Conservation (phyloP, 148 eudicot species). For the Pouteria glomerata region DNA sequence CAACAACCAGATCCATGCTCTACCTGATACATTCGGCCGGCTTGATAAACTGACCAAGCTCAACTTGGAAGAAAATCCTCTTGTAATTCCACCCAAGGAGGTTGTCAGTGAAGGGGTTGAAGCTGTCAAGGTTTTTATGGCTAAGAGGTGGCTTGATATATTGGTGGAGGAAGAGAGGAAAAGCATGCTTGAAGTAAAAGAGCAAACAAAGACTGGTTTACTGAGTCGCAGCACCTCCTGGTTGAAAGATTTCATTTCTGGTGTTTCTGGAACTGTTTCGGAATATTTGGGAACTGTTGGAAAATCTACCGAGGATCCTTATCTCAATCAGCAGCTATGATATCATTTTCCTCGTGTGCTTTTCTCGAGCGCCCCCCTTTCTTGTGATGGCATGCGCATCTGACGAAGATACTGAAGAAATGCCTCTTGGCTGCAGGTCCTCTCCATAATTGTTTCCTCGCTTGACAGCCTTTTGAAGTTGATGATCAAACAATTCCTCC, state of each 20-base stretch:
- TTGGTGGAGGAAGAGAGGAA: conserved; percentile 20
- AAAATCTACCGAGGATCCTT: conserved; percentile 35
- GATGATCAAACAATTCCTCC: neutral
- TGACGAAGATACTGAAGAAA: neutral
- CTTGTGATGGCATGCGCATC: neutral
- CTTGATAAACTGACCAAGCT: conserved; percentile 25
- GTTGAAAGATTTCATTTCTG: conserved; percentile 23
- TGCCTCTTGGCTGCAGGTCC: too few relatives aligned
- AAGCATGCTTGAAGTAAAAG: conserved; percentile 16
- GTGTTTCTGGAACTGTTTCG: conserved; percentile 34
- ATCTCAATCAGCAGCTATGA: conserved; percentile 55
- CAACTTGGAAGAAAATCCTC: conserved; percentile 35
- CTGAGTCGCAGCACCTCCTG: neutral
- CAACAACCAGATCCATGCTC: conserved; percentile 34
- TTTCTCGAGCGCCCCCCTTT: too few relatives aligned
- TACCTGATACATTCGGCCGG: conserved; percentile 30
- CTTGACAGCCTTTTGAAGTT: neutral
- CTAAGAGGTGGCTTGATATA: conserved; percentile 21
- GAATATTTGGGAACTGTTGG: conserved; percentile 37
- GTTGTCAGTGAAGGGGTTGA: conserved; percentile 22
- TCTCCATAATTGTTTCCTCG: neutral
- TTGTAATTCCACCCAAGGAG: conserved; percentile 29
- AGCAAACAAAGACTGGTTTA: conserved; percentile 14
- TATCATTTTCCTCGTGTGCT: too few relatives aligned
- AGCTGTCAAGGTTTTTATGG: conserved; percentile 32